A percentile compares a stretch with the other conserved stretches of the same genome.
Conservation (phyloP, 1,139 yeast genomes). For the Geotrichum carabidarum region DNA sequence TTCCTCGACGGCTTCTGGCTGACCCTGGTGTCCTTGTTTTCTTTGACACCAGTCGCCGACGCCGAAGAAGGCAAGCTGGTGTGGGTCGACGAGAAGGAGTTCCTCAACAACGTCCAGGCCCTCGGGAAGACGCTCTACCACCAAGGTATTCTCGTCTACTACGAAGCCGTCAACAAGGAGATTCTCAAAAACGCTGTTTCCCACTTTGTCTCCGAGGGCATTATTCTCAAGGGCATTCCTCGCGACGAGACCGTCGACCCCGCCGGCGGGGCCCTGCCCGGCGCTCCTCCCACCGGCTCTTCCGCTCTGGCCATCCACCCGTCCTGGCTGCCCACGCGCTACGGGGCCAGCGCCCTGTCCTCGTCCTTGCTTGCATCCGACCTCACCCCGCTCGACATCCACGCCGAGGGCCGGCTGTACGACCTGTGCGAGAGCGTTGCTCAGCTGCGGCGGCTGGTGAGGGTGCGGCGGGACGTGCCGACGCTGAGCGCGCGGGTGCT, state of each 20-base stretch:
- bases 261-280: slow-evolving; percentile 3
- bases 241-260: slow-evolving; percentile 22
- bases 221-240: slow-evolving; percentile 25
- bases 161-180: slow-evolving; percentile 43
- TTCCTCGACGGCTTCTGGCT: slow-evolving; percentile 45
- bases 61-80: slow-evolving; percentile 17
- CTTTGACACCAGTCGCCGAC: slow-evolving; percentile 31
- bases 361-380: background rate
- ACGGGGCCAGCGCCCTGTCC: background rate
- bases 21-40: slow-evolving; percentile 38
- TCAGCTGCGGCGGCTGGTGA: slow-evolving; percentile 25
- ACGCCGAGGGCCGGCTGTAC: slow-evolving; percentile 30
- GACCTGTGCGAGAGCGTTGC: slow-evolving; percentile 34
- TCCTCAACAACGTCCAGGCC: slow-evolving; percentile 36
- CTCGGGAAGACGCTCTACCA: slow-evolving; percentile 43
- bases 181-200: slow-evolving; percentile 38
- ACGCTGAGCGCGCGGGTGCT: slow-evolving; percentile 15
- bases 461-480: slow-evolving; percentile 21
- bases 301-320: background rate
- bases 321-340: background rate
- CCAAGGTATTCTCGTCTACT: slow-evolving; percentile 41
- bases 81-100: slow-evolving; percentile 36
- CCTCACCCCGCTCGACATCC: slow-evolving; percentile 20
- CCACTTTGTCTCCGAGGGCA: slow-evolving; percentile 37
- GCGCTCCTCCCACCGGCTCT: background rate